Evolutionary conservation across 2,329 filamentous ascomycete species (phyloP), one percentile per base, ranked within the genome.

Genomic region (Colletotrichum magnum): DNA sequence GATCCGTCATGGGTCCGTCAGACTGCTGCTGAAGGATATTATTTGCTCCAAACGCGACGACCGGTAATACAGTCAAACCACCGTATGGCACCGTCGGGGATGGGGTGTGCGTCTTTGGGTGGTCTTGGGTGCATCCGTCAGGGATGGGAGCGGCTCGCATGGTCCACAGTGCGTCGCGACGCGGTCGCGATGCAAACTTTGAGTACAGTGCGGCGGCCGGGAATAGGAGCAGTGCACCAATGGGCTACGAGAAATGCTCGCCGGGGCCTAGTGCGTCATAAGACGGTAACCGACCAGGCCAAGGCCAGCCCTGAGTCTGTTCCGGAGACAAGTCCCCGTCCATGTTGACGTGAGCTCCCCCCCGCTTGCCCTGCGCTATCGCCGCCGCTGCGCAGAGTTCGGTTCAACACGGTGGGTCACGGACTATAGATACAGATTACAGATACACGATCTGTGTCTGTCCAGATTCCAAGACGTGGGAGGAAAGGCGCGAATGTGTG

Each of bases 251-350:
- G 66, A 62, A 51, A 28, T 36, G 50, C 36, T 50, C 50, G 59
- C 66, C 56, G 32, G 50, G 61, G 61, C 51, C 56, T 60, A 66
- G 62, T 69, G 66, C 66, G 62, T 69, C 66, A 66, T 66, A 51
- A 56, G 56, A 60, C 56, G 66, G 61, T 69, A 69, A 66, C 41
- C 50, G 54, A 66, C 66, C 32, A 36, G 32, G 28, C 21, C 21
- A 24, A 60, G 26, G 43, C 32, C 43, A 12, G 21, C 3, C 2
- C 21, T 24, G 21, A 24, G 15, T 51, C 50, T 60, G 41, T 7
- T 52, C 48, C 54, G 43, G 41, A 18, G 41, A 50, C 45, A 66
- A 48, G 61, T 65, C 43, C 43, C 61, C 21, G 24, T 57, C 64
- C 39, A 24, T 24, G 21, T 51, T 47, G 12, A 58, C 45, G 10